Conservation (phyloP, 768 basidiomycete genomes). For the Mycena belliarum region DNA sequence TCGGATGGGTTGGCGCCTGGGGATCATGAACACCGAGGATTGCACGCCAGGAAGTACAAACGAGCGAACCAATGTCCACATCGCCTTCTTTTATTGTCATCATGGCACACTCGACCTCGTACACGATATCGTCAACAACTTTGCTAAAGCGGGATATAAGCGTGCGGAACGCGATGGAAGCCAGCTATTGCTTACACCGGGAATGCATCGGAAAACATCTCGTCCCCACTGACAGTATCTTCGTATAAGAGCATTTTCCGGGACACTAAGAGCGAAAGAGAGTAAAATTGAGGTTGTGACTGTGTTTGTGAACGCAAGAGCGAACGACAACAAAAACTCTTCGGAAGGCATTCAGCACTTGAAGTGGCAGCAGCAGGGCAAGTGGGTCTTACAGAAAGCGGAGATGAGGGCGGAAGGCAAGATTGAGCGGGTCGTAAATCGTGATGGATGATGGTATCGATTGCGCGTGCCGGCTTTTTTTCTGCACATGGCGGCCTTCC, state of each 20-base stretch:
- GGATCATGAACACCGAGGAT: not conserved
- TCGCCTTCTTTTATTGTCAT: slow-evolving; percentile 67
- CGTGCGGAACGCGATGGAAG: not conserved
- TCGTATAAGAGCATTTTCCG: slow-evolving; percentile 76
- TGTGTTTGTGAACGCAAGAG: no score
- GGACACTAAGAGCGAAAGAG: no score
- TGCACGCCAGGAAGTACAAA: not conserved
- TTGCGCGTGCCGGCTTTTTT: not conserved
- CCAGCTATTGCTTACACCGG: slow-evolving; percentile 52
- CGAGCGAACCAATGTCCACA: slow-evolving; percentile 79
- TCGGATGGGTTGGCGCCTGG: slow-evolving; percentile 90
- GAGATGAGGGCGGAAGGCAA: no score
- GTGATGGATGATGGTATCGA: no score
- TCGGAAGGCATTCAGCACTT: no score
- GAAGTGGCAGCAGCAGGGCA: no score
- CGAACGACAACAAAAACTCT: no score
- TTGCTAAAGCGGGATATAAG: slow-evolving; percentile 52
- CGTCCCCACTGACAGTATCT: slow-evolving; percentile 77
- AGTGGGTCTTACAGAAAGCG: no score
- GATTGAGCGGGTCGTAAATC: no score
- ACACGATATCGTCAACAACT: slow-evolving; percentile 72
- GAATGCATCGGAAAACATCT: slow-evolving; percentile 95
- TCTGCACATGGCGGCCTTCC: slow-evolving; percentile 68
- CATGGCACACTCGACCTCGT: slow-evolving; percentile 81
- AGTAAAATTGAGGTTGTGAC: no score